Evolutionary conservation across 306 rosid genomes (phyloP).

Genomic region (Neltuma alba): DNA sequence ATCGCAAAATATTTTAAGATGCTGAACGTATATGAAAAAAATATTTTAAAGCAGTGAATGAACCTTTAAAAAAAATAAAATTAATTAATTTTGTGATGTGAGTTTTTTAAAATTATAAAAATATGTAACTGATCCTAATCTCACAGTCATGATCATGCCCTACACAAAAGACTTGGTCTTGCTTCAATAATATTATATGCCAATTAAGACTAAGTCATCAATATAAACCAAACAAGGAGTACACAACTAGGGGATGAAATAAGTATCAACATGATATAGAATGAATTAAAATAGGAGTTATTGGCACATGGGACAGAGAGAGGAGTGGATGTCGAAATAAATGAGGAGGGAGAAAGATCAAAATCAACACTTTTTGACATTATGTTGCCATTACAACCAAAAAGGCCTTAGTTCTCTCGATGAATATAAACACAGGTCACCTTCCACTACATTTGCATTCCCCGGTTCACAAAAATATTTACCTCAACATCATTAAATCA

Average conservation of each 20-base stretch:
- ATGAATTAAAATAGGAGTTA: not conserved
- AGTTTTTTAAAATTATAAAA: not conserved
- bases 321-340: slow-evolving; percentile 17
- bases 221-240: not conserved
- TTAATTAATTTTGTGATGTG: not conserved
- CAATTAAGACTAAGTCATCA: not conserved
- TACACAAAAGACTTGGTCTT: not conserved
- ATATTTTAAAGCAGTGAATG: no score
- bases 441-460: no score
- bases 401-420: no score
- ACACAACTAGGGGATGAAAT: not conserved
- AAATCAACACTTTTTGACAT: no score
- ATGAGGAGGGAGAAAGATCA: slow-evolving; percentile 16
- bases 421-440: no score
- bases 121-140: not conserved
- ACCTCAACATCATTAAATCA: no score
- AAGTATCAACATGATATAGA: not conserved
- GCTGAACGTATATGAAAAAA: no score
- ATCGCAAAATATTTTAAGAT: no score
- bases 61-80: no score
- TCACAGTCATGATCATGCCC: not conserved
- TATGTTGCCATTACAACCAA: no score
- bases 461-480: no score
- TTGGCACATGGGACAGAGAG: not conserved
- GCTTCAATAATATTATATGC: not conserved